Evolutionary conservation across 2,329 filamentous ascomycete species (phyloP).

Genomic region (Cephalotrichum gorgonifer): DNA sequence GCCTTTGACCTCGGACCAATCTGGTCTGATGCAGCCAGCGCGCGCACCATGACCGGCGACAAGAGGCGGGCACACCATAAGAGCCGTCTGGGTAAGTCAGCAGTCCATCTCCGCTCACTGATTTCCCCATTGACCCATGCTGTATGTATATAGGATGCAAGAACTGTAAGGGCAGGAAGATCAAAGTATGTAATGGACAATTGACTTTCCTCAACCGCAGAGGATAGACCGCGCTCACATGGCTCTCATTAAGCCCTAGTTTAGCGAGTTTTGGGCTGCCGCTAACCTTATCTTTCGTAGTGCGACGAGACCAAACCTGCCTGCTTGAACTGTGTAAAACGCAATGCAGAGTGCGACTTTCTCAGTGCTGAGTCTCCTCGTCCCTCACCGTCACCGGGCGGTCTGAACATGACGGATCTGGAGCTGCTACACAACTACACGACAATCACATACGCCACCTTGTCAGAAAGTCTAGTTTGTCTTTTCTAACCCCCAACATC

Average conservation of each 20-base stretch:
- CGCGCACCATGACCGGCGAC: not conserved
- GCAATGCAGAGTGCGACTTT: conserved; percentile 17
- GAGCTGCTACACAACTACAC: conserved; percentile 44
- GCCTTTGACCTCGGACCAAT: no score
- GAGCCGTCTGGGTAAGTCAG: not conserved
- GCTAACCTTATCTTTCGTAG: conserved; percentile 6
- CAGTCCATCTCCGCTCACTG: not conserved
- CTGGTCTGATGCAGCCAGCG: no score
- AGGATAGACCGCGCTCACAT: no score
- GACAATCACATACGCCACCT: conserved; percentile 35
- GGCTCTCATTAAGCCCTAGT: no score
- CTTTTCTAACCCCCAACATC: conserved; percentile 21
- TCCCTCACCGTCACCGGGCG: not conserved
- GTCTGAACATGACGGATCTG: conserved; percentile 30
- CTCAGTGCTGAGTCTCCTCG: conserved; percentile 4
- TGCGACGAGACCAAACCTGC: conserved; percentile 16
- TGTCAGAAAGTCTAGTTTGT: not conserved
- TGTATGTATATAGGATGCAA: conserved; percentile 7
- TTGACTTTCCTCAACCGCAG: no score
- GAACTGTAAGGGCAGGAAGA: conserved; percentile 12
- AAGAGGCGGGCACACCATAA: not conserved
- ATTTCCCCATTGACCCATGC: not conserved
- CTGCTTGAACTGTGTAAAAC: conserved; percentile 16
- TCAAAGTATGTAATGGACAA: conserved; percentile 9
- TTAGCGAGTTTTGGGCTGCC: not conserved